A percentile compares a stretch with the other conserved stretches of the same genome.
These are phyloP conservation scores for Aspergillus persii DNA, from an alignment of 2,329 filamentous ascomycete species.

Conservation along the genomic window DNA sequence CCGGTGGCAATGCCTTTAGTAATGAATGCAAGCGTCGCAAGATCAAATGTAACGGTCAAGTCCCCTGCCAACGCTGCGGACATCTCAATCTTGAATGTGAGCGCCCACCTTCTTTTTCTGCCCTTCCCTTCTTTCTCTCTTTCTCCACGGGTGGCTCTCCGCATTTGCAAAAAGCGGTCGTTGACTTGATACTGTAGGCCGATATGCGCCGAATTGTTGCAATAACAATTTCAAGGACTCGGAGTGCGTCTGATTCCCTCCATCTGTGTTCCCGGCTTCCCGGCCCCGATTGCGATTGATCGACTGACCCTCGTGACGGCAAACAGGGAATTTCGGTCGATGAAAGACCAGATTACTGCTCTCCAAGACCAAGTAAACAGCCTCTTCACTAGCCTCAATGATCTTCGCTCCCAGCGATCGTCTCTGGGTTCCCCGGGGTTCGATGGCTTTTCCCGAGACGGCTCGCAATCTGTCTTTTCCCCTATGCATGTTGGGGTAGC, in stretches of 20 bases:
- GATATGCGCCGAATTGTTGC: conserved; percentile 67
- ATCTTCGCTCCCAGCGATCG: conserved; percentile 55
- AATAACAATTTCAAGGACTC: conserved; percentile 84
- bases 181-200: conserved; percentile 33
- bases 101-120: conserved; percentile 4
- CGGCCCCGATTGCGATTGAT: background rate
- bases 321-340: conserved; percentile 71
- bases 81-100: conserved; percentile 61
- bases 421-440: conserved; percentile 34
- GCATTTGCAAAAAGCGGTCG: background rate
- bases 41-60: conserved; percentile 67
- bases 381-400: conserved; percentile 69
- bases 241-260: conserved; percentile 50
- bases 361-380: conserved; percentile 83
- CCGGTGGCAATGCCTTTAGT: conserved; percentile 32
- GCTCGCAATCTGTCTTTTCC: conserved; percentile 38
- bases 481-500: conserved; percentile 43
- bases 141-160: conserved; percentile 5
- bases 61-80: conserved; percentile 63
- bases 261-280: background rate
- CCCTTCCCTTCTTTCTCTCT: background rate
- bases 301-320: conserved; percentile 5
- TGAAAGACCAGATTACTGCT: conserved; percentile 69
- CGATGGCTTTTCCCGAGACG: conserved; percentile 38
- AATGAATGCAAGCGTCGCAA: conserved; percentile 66